These are phyloP conservation scores for Candida golubevii DNA, from an alignment of 805 yeast genomes.

Conservation along the genomic window DNA sequence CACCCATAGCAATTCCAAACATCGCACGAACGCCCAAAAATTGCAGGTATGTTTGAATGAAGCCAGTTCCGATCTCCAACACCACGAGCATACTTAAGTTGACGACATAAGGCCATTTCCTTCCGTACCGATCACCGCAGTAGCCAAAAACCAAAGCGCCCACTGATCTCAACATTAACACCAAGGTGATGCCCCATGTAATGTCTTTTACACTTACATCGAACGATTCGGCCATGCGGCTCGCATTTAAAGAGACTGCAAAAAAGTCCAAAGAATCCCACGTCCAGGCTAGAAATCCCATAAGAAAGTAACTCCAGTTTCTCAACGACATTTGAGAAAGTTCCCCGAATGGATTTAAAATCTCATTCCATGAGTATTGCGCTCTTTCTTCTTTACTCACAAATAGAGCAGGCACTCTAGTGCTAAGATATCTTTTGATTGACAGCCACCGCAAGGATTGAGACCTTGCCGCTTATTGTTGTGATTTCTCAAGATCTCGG, in stretches of 20 bases:
- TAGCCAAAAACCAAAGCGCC: slow-evolving; percentile 63
- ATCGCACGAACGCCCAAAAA: slow-evolving; percentile 61
- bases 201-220: slow-evolving; percentile 46
- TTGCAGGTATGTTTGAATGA: slow-evolving; percentile 51
- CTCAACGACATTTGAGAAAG: slow-evolving; percentile 14
- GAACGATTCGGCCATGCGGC: slow-evolving; percentile 44
- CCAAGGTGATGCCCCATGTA: slow-evolving; percentile 70
- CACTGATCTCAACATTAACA: slow-evolving; percentile 62
- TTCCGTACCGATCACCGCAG: slow-evolving; percentile 56
- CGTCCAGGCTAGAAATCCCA: slow-evolving; percentile 58
- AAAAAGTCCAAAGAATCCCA: slow-evolving; percentile 68
- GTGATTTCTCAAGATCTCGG: slow-evolving; percentile 14
- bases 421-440: slow-evolving; percentile 33
- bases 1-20: slow-evolving; percentile 71
- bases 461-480: slow-evolving; percentile 19
- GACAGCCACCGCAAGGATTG: slow-evolving; percentile 29
- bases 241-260: slow-evolving; percentile 49
- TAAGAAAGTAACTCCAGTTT: slow-evolving; percentile 51
- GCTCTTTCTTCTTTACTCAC: slow-evolving; percentile 43
- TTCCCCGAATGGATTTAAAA: slow-evolving; percentile 40
- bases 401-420: slow-evolving; percentile 47
- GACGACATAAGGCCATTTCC: slow-evolving; percentile 53
- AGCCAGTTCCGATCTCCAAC: slow-evolving; percentile 62
- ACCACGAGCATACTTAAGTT: slow-evolving; percentile 45
- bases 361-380: slow-evolving; percentile 29